Conservation (phyloP, 306 rosid species). For the Canavalia ensiformis region DNA sequence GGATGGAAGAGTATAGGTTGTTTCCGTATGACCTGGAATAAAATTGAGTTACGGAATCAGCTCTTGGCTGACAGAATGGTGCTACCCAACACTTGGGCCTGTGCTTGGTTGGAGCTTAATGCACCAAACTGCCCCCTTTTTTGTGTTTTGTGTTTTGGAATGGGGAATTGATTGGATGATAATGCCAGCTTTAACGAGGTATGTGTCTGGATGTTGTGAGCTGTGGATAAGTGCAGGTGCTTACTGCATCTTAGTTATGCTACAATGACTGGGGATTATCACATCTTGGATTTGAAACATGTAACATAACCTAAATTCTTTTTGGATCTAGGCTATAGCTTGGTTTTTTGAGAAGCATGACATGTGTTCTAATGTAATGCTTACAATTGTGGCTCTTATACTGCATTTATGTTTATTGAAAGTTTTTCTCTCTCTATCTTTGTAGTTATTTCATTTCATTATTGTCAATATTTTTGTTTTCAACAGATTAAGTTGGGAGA, state of each 20-base stretch:
- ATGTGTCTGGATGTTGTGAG: not conserved
- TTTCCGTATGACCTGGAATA: not conserved
- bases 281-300: conserved; percentile 1
- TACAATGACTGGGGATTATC: not conserved
- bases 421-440: conserved; percentile 6
- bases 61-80: conserved; percentile 6
- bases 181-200: not conserved
- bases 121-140: not conserved
- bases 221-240: not conserved
- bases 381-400: not conserved
- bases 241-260: not conserved
- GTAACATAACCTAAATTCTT: not conserved
- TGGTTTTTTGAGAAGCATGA: conserved; percentile 6
- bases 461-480: conserved; percentile 28
- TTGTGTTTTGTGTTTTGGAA: not conserved
- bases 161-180: not conserved
- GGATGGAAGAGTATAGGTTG: not conserved
- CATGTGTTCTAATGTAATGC: not conserved
- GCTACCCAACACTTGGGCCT: not conserved
- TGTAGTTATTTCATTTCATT: not conserved
- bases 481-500: conserved; percentile 85
- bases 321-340: conserved; percentile 16
- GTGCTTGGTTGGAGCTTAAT: not conserved
- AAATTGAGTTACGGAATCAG: not conserved
- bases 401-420: not conserved